A percentile compares a stretch with the other conserved stretches of the same genome.
phyloP scores from a whole-genome alignment of 2,329 filamentous ascomycete species.

The Nigrospora sphaerica region DNA sequence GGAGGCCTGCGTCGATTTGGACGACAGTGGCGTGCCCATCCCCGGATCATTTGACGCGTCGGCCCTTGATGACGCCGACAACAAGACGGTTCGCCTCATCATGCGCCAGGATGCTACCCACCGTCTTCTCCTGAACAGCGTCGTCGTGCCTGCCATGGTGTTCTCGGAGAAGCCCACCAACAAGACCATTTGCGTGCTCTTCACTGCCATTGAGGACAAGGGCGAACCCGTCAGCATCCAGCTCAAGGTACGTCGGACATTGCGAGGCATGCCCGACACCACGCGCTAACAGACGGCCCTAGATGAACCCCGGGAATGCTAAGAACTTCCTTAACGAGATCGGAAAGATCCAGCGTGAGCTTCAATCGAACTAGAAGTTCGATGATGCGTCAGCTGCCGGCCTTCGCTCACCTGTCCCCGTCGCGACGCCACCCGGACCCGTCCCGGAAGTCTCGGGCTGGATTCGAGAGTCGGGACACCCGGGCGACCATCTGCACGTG shows the following conservation, averaged over 20 bases:
- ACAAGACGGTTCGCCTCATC: constrained; percentile 63
- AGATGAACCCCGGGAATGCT: constrained; percentile 49
- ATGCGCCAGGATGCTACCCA: constrained; percentile 89
- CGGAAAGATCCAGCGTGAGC: constrained; percentile 41
- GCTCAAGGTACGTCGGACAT: constrained; percentile 43
- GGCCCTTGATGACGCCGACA: constrained; percentile 37
- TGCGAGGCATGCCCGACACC: neutral
- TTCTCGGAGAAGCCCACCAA: constrained; percentile 71
- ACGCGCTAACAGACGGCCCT: neutral
- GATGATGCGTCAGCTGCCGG: too few species aligned
- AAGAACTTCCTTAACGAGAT: constrained; percentile 45
- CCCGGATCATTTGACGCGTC: constrained; percentile 51
- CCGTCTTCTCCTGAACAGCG: constrained; percentile 79
- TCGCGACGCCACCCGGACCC: too few species aligned
- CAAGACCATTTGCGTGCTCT: constrained; percentile 62
- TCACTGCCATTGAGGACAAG: constrained; percentile 54
- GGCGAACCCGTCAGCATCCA: constrained; percentile 51
- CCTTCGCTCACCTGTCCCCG: too few species aligned
- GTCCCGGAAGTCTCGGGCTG: too few species aligned
- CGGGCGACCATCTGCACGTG: too few species aligned
- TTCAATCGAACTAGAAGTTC: constrained; percentile 27
- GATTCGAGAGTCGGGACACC: too few species aligned
- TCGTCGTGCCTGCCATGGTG: constrained; percentile 69
- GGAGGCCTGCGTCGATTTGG: constrained; percentile 46
- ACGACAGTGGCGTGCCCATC: constrained; percentile 36